These are phyloP conservation scores for Paracorniculantispora psalliotae DNA, from an alignment of 2,329 filamentous ascomycete genomes.

Conservation along the genomic window DNA sequence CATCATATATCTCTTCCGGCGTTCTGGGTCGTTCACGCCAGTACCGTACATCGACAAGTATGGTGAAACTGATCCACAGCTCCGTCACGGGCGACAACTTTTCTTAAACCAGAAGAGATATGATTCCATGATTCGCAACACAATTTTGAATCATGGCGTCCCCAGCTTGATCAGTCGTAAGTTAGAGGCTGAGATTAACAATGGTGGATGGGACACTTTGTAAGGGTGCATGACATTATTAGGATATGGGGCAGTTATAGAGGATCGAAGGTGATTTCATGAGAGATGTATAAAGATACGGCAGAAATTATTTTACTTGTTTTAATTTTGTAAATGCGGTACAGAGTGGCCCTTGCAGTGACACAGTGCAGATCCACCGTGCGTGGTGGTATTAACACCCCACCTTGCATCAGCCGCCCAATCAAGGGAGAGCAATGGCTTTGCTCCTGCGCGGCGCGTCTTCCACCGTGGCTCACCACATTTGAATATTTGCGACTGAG, in stretches of 20 bases:
- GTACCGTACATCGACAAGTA: slow-evolving; percentile 95
- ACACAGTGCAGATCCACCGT: slow-evolving; percentile 19
- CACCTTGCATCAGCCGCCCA: slow-evolving; percentile 18
- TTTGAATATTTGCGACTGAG: neutral
- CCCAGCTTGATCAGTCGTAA: slow-evolving; percentile 86
- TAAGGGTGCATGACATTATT: slow-evolving; percentile 18
- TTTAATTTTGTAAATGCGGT: too few species aligned
- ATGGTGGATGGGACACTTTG: slow-evolving; percentile 87
- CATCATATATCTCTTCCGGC: slow-evolving; percentile 78
- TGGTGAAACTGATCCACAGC: slow-evolving; percentile 88
- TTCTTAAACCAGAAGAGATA: slow-evolving; percentile 93
- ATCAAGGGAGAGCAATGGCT: slow-evolving; percentile 19
- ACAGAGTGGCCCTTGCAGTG: too few species aligned
- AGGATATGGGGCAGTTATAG: neutral
- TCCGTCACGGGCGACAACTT: slow-evolving; percentile 81
- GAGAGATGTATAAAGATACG: neutral
- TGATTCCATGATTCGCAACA: slow-evolving; percentile 76
- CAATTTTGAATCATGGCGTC: slow-evolving; percentile 82
- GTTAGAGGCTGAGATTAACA: slow-evolving; percentile 93
- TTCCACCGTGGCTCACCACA: slow-evolving; percentile 18
- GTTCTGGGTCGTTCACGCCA: slow-evolving; percentile 75
- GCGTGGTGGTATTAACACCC: slow-evolving; percentile 1
- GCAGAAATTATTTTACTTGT: neutral
- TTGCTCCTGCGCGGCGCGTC: slow-evolving; percentile 21
- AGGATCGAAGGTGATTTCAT: neutral